Evolutionary conservation across 768 basidiomycete species (phyloP).

Genomic region (Russula sp.): DNA sequence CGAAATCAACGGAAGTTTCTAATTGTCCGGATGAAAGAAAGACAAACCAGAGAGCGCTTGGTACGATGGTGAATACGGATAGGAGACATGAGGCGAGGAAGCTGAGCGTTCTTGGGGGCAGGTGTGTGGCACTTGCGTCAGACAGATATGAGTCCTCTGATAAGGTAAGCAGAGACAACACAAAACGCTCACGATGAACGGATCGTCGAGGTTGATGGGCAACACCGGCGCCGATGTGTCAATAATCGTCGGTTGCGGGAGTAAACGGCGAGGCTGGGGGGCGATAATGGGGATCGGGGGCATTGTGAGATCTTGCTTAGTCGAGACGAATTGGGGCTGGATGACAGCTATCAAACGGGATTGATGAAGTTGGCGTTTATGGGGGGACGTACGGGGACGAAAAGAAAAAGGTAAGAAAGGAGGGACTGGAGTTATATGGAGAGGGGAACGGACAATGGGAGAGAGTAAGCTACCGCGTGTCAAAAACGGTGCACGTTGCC

Average conservation of each 20-base stretch:
- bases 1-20: neutral
- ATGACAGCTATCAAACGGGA: neutral
- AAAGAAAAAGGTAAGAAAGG: constrained; percentile 23
- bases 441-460: constrained; percentile 25
- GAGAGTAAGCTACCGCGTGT: constrained; percentile 26
- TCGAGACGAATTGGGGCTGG: neutral
- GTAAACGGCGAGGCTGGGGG: constrained; percentile 27
- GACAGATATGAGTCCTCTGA: constrained; percentile 5
- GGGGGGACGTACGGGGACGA: constrained; percentile 13
- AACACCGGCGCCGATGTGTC: constrained; percentile 20
- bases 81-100: constrained; percentile 29
- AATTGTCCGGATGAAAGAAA: neutral
- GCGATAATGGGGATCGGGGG: constrained; percentile 30
- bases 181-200: constrained; percentile 29
- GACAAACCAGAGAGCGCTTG: constrained; percentile 26
- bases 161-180: constrained; percentile 4
- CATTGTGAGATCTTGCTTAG: constrained; percentile 23
- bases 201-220: constrained; percentile 27
- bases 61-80: constrained; percentile 25
- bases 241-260: constrained; percentile 24
- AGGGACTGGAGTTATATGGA: constrained; percentile 27
- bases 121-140: constrained; percentile 25
- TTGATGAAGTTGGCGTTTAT: neutral
- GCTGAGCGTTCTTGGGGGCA: constrained; percentile 23
- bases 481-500: constrained; percentile 29